These are phyloP conservation scores for Cryptococcus hybrid DNA, from an alignment of 1,284 basidiomycete genomes.

Conservation along the genomic window DNA sequence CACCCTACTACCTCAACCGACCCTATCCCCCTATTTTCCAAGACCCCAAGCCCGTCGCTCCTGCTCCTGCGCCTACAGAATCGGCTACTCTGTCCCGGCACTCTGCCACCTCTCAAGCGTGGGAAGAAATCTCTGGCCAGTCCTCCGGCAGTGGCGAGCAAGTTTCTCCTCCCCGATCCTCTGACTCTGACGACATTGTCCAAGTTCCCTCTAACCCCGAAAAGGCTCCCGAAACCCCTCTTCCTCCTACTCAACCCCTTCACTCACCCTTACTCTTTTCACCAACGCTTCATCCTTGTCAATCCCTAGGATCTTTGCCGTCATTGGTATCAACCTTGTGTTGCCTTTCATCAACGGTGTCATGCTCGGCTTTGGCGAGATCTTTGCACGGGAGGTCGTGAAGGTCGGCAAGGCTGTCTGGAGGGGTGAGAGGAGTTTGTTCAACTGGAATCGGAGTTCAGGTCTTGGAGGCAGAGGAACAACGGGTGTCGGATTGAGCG, in stretches of 20 bases:
- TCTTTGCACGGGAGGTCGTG: constrained; percentile 86
- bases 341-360: constrained; percentile 96
- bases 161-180: constrained; percentile 23
- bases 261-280: constrained; percentile 73
- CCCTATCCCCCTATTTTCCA: constrained; percentile 34
- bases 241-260: constrained; percentile 45
- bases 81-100: constrained; percentile 32
- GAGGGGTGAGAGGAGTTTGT: constrained; percentile 34
- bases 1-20: constrained; percentile 37
- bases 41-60: constrained; percentile 14
- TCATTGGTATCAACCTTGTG: constrained; percentile 85
- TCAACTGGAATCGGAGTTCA: constrained; percentile 15
- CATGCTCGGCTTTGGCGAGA: constrained; percentile 97
- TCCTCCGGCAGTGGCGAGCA: constrained; percentile 25
- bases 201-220: constrained; percentile 6
- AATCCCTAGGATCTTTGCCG: constrained; percentile 69
- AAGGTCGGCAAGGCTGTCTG: constrained; percentile 59
- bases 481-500: constrained; percentile 40
- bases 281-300: constrained; percentile 76
- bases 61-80: constrained; percentile 20
- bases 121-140: constrained; percentile 40
- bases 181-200: constrained; percentile 12
- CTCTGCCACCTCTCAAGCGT: constrained; percentile 35
- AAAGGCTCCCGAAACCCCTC: background rate
- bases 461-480: constrained; percentile 22